Evolutionary conservation across 108 stramenopile species (phyloP), one percentile per base, ranked within the genome.

Genomic region (Nitzschia sp.): DNA sequence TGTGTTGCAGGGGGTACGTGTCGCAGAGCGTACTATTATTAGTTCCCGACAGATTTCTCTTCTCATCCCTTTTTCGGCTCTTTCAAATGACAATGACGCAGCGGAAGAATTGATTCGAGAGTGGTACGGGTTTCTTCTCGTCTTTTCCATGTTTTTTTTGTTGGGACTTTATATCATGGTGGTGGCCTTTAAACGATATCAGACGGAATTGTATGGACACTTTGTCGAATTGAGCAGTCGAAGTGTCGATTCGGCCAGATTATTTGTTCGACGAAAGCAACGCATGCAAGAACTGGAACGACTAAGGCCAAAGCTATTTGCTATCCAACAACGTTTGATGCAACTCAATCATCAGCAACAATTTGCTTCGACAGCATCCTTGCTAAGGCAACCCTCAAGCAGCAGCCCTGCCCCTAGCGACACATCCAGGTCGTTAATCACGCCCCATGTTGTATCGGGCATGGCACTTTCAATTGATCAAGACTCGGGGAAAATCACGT

Each of bases 251-350:
- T 9, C 18, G 25, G 27, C 28, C 26, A 29, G 46, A 24, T 5
- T 15, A 2, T 17, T 28, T 11, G 3, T 35, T 24, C 19, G n/a
- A 17, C 29, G 64, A 26, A 65, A 56, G 25, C 54, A 77, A 69
- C 46, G 29, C 21, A 57, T 70, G 4, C 33, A 75, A 13, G 48
- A 74, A n/a, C 54, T 77, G 23, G 70, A 72, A 34, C 32, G 61
- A 33, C 46, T 84, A n/a, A 59, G 66, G 19, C 79, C 79, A 5
- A 70, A 77, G 49, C 42, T 84, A 19, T 72, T 76, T 46, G 34
- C 77, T 23, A 80, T 84, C 31, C 21, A 19, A 1, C 13, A 70
- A 28, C 79, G 82, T 48, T 29, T 84, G 0, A 51, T 64, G 0
- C 62, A 71, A n/a, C 6, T 75, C 26, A 21, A 65, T 26, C 17